These are phyloP conservation scores for Lasiodiplodia hormozganensis DNA, from an alignment of 2,329 filamentous ascomycete genomes.

Conservation along the genomic window DNA sequence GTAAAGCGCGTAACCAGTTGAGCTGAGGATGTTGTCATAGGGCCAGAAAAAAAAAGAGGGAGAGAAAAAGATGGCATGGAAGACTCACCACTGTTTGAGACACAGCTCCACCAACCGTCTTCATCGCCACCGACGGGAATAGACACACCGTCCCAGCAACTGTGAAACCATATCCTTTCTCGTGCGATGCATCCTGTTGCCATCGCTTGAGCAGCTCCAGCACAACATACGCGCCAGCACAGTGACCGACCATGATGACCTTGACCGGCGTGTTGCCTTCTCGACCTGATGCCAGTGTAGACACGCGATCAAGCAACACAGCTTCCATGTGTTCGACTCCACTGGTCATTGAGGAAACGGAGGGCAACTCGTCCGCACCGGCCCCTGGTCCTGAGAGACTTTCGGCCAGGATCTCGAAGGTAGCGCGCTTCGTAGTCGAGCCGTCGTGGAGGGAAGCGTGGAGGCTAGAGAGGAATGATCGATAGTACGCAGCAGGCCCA, in stretches of 20 bases:
- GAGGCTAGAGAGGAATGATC: conserved; percentile 67
- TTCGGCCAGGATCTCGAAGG: conserved; percentile 48
- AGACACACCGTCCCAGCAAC: conserved; percentile 8
- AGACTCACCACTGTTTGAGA: conserved; percentile 6
- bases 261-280: neutral
- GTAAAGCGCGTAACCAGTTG: neutral
- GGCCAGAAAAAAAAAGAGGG: too few relatives aligned
- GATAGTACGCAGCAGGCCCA: conserved; percentile 78
- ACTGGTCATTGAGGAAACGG: neutral
- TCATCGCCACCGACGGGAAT: conserved; percentile 3
- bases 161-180: neutral
- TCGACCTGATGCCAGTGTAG: neutral
- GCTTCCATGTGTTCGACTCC: neutral
- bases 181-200: neutral
- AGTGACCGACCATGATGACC: conserved; percentile 11
- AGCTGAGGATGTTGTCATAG: too few relatives aligned
- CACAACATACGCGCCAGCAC: conserved; percentile 6
- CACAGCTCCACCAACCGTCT: conserved; percentile 9
- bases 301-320: neutral
- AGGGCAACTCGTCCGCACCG: conserved; percentile 26
- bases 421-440: neutral
- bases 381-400: conserved; percentile 43
- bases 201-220: neutral
- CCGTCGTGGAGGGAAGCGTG: conserved; percentile 48
- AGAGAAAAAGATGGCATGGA: neutral